Conservation (phyloP, 2,329 filamentous ascomycete species). For the Malbranchea zuffiana region DNA sequence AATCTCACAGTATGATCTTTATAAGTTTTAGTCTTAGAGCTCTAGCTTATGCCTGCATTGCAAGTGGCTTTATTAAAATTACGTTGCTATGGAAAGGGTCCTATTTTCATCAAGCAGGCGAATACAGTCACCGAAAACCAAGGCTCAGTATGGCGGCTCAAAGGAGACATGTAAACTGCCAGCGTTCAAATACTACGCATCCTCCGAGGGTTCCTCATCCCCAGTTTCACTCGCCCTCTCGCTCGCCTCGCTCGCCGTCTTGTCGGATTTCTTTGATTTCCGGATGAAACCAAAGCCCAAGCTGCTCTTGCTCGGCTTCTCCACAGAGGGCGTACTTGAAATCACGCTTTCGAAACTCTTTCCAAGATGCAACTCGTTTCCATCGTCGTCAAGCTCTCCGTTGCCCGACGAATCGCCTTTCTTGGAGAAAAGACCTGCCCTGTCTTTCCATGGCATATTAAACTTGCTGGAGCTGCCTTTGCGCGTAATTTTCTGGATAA, state of each 20-base stretch:
- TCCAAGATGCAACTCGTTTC: conserved; percentile 30
- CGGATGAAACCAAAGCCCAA: conserved; percentile 38
- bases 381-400: conserved; percentile 37
- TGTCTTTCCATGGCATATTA: conserved; percentile 42
- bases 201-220: conserved; percentile 33
- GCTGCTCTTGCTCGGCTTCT: conserved; percentile 34
- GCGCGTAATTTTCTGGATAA: conserved; percentile 42
- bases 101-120: too few species aligned
- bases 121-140: too few species aligned
- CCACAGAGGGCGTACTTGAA: conserved; percentile 33
- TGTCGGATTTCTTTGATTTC: conserved; percentile 36
- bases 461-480: conserved; percentile 43
- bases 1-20: too few species aligned
- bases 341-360: conserved; percentile 35
- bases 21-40: too few species aligned
- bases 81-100: too few species aligned
- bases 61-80: too few species aligned
- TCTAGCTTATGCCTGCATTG: too few species aligned
- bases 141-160: background rate
- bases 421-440: conserved; percentile 37
- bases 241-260: conserved; percentile 33
- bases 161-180: background rate
- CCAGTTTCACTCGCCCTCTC: conserved; percentile 35
- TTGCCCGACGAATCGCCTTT: conserved; percentile 30
- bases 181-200: conserved; percentile 14